phyloP scores from a whole-genome alignment of 1,284 basidiomycete genomes.

The Macrocystidia cucumis region DNA sequence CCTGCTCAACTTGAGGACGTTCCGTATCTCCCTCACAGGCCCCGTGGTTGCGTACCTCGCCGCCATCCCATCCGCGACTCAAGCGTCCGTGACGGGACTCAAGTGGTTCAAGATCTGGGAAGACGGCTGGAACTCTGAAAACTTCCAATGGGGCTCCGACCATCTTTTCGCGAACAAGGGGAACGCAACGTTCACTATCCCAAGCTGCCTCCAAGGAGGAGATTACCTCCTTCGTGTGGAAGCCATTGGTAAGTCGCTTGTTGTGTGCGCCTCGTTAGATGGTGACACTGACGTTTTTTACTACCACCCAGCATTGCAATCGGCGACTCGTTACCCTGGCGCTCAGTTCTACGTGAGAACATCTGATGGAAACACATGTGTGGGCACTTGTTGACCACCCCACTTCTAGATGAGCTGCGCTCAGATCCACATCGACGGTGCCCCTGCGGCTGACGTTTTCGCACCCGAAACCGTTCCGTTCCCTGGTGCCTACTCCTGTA shows the following conservation, averaged over 20 bases:
- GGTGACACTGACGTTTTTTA: not conserved
- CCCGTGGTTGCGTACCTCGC: too few species aligned
- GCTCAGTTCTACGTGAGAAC: conserved; percentile 40
- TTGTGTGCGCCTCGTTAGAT: not conserved
- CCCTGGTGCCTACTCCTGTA: conserved; percentile 37
- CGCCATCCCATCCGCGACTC: conserved; percentile 35
- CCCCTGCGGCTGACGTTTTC: conserved; percentile 37
- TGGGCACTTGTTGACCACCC: too few species aligned
- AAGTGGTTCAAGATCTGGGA: conserved; percentile 49
- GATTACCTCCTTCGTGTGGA: conserved; percentile 46
- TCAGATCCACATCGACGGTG: conserved; percentile 44
- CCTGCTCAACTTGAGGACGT: too few species aligned
- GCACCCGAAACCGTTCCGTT: conserved; percentile 38
- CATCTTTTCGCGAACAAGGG: conserved; percentile 43
- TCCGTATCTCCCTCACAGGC: too few species aligned
- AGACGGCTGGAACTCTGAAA: conserved; percentile 31
- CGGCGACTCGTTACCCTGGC: conserved; percentile 33
- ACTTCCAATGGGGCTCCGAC: conserved; percentile 38
- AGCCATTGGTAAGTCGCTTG: conserved; percentile 34
- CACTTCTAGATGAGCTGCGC: conserved; percentile 39
- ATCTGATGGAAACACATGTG: too few species aligned
- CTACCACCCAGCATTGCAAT: conserved; percentile 20
- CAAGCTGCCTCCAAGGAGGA: conserved; percentile 37
- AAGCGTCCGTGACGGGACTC: conserved; percentile 39
- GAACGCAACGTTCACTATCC: conserved; percentile 44